Evolutionary conservation across 1,139 yeast genomes (phyloP).

Genomic region (Geotrichum siamense): DNA sequence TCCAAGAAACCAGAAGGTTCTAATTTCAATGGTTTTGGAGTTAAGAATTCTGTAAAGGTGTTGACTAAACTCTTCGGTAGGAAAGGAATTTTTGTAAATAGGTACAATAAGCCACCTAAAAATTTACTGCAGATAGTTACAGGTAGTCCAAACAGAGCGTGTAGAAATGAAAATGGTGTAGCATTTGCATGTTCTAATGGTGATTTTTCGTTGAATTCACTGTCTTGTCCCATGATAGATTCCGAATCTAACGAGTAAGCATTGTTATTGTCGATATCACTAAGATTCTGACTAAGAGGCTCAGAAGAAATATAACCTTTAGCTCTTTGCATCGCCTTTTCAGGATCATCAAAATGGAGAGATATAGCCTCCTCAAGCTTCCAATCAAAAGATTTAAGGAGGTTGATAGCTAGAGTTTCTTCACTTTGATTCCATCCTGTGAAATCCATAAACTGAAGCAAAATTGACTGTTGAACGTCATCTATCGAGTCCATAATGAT

Average conservation of each 20-base stretch:
- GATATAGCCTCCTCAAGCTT: conserved; percentile 31
- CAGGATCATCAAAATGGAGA: conserved; percentile 27
- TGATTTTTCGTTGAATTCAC: conserved; percentile 4
- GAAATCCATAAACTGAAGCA: conserved; percentile 28
- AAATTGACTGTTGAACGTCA: conserved; percentile 18
- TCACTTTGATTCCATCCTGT: conserved; percentile 28
- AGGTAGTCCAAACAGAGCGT: conserved; percentile 32
- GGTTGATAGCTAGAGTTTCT: conserved; percentile 24
- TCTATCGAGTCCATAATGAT: not conserved
- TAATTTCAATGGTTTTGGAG: conserved; percentile 34
- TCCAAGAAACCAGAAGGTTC: conserved; percentile 37
- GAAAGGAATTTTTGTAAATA: conserved; percentile 33
- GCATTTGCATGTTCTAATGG: too few species aligned
- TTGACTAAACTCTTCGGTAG: conserved; percentile 32
- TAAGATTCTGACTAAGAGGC: conserved; percentile 6
- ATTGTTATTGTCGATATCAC: conserved; percentile 17
- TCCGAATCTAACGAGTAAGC: conserved; percentile 30
- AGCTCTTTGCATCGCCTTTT: conserved; percentile 3
- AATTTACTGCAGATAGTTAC: conserved; percentile 30
- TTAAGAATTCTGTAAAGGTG: conserved; percentile 32
- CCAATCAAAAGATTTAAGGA: conserved; percentile 29
- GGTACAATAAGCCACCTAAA: conserved; percentile 29
- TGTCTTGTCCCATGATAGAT: conserved; percentile 16
- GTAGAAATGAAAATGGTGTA: conserved; percentile 25
- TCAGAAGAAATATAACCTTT: conserved; percentile 14